phyloP scores from a whole-genome alignment of 2,329 filamentous ascomycete genomes.

The Aaosphaeria pasadenensis region DNA sequence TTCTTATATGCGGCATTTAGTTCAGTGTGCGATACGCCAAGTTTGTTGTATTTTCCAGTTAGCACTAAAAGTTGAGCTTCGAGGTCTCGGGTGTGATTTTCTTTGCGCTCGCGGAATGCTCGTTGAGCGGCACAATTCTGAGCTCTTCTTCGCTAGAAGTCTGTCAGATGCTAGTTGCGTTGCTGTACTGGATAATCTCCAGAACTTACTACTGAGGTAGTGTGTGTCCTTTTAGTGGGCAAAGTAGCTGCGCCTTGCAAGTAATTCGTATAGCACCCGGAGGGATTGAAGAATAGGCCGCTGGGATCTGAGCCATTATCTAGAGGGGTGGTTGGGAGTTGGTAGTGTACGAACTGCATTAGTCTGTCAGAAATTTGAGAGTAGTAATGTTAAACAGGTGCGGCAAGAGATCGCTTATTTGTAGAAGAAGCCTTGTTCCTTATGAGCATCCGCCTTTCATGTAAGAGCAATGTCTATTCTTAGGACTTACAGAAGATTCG shows the following conservation, averaged over 20 bases:
- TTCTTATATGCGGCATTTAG: constrained; percentile 39
- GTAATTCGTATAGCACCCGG: constrained; percentile 24
- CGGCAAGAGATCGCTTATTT: constrained; percentile 34
- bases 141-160: constrained; percentile 52
- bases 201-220: constrained; percentile 36
- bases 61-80: constrained; percentile 55
- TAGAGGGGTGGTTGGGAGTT: constrained; percentile 36
- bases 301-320: constrained; percentile 40
- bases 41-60: constrained; percentile 54
- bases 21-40: constrained; percentile 53
- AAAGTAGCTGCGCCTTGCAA: constrained; percentile 13
- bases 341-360: constrained; percentile 32
- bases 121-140: constrained; percentile 62
- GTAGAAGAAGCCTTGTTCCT: constrained; percentile 37
- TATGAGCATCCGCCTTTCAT: too few species aligned
- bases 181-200: too few species aligned
- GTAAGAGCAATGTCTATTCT: too few species aligned
- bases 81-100: constrained; percentile 64
- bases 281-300: constrained; percentile 37
- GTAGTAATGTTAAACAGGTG: too few species aligned
- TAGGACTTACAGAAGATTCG: constrained; percentile 38
- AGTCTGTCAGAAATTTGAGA: constrained; percentile 30
- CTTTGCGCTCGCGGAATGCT: constrained; percentile 61
- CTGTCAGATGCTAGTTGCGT: constrained; percentile 6
- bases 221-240: constrained; percentile 31